Base-by-base conservation (phyloP, 768 basidiomycete genomes). In the Amanita fuliginea region DNA sequence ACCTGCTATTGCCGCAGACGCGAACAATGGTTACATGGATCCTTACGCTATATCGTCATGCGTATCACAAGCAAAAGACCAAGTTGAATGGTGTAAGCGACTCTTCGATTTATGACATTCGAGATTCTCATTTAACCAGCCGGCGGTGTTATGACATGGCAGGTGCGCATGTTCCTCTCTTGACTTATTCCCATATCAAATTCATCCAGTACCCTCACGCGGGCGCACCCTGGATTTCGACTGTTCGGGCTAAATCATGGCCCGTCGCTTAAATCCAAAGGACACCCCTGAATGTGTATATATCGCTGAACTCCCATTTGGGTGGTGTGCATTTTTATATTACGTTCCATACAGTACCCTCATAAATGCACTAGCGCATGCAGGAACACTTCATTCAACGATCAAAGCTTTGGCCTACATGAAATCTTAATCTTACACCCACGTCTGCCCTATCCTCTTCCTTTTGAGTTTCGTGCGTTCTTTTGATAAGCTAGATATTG, bases 21-120 rank as follows among this genome's bases (percentile, higher is more conserved):
- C 81, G 1, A 72, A 53, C 53, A 83, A 76, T 53, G 80, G 82
- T 6, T 86, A 75, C 64, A 80, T 89, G 55, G 67, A 64, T 30
- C 69, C 81, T 1, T 61, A 71, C 1, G 75, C 74, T 11, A 67
- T 89, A n/a, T 74, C 79, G 0, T 61, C 63, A 1, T 89, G 87
- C 59, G 65, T 87, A 30, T 56, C 69, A 13, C 67, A 80, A 61
- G 86, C 81, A 0, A 75, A 49, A 42, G 18, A 32, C 10, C 30
- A 11, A 30, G n/a, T n/a, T n/a, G 10, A 30, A 30, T 30, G 30
- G 42, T 14, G 42, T 49, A 16, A 42, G 42, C 32, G 21, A 35
- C 11, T 3, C 40, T 42, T 18, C 13, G 18, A 18, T 32, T 22
- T 14, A 7, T 42, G 26, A 14, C 14, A 18, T 13, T 49, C 10